These are phyloP conservation scores for Boletellus ananas DNA, from an alignment of 768 basidiomycete species.

Conservation along the genomic window DNA sequence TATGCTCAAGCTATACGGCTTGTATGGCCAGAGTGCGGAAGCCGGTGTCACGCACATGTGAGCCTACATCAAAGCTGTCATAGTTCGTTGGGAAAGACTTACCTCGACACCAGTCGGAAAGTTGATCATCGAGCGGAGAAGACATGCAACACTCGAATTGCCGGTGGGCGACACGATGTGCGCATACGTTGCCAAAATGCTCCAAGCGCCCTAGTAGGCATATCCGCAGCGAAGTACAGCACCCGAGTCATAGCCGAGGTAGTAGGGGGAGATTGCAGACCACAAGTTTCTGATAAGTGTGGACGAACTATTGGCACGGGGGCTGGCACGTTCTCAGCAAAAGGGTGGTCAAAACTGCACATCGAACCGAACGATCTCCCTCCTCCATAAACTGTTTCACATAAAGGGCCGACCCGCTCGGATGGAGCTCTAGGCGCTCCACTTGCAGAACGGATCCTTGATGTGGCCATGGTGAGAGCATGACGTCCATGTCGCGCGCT, in stretches of 20 bases:
- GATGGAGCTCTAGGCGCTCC: constrained; percentile 26
- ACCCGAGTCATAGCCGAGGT: too few relatives aligned
- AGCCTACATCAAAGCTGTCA: constrained; percentile 66
- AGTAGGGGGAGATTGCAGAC: too few relatives aligned
- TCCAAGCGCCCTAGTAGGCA: too few relatives aligned
- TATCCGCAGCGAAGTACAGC: too few relatives aligned
- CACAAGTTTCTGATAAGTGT: too few relatives aligned
- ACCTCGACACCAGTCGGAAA: constrained; percentile 48
- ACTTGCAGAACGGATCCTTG: constrained; percentile 50
- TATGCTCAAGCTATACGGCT: constrained; percentile 50
- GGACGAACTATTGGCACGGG: too few relatives aligned
- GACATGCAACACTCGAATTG: too few relatives aligned
- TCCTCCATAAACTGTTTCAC: constrained; percentile 29
- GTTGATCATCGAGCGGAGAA: constrained; percentile 27
- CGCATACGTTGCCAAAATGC: too few relatives aligned
- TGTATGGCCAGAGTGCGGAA: constrained; percentile 52
- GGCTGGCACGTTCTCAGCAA: too few relatives aligned
- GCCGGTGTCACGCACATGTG: constrained; percentile 58
- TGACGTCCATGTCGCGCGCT: constrained; percentile 36
- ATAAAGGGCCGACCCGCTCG: constrained; percentile 33
- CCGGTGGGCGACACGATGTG: constrained; percentile 32
- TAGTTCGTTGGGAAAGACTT: constrained; percentile 45
- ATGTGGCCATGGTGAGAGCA: constrained; percentile 46
- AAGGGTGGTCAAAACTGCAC: constrained; percentile 36
- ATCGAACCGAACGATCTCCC: constrained; percentile 35